These are phyloP conservation scores for Trichoderma harzianum DNA, from an alignment of 2,329 filamentous ascomycete genomes.

Conservation along the genomic window DNA sequence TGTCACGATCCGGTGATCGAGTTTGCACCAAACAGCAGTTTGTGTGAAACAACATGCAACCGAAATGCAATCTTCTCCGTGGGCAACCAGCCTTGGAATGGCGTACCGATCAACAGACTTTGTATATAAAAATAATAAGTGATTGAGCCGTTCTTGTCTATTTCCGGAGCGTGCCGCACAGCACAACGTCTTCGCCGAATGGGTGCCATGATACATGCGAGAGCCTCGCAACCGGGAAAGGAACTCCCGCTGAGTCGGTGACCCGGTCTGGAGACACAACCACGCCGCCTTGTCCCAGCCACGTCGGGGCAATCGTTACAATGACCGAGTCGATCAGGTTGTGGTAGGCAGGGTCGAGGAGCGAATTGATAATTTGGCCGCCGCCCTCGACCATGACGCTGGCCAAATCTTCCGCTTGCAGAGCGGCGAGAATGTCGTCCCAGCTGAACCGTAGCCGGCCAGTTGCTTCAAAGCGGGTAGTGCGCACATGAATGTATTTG, in stretches of 20 bases:
- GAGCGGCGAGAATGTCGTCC: constrained; percentile 57
- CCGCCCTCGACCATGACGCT: constrained; percentile 95
- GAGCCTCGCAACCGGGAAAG: constrained; percentile 62
- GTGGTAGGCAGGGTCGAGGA: constrained; percentile 62
- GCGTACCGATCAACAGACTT: not conserved
- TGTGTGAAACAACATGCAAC: not conserved
- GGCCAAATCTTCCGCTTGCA: constrained; percentile 58
- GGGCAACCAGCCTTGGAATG: not conserved
- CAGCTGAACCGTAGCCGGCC: constrained; percentile 54
- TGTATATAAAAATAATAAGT: not conserved
- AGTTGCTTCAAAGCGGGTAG: constrained; percentile 34
- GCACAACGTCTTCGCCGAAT: constrained; percentile 77
- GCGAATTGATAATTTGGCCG: constrained; percentile 73
- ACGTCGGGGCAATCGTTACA: constrained; percentile 84
- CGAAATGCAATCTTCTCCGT: not conserved
- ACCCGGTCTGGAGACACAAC: constrained; percentile 67
- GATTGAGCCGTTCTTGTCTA: constrained; percentile 12
- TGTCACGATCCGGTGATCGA: not conserved
- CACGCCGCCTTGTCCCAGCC: constrained; percentile 81
- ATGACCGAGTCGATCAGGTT: constrained; percentile 73
- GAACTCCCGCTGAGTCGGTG: constrained; percentile 46
- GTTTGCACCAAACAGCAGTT: not conserved
- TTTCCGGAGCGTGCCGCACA: constrained; percentile 62
- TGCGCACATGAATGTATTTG: constrained; percentile 44
- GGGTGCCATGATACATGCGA: constrained; percentile 69